These are phyloP conservation scores for Verticillium alfalfae DNA, from an alignment of 2,329 filamentous ascomycete species.

Conservation along the genomic window DNA sequence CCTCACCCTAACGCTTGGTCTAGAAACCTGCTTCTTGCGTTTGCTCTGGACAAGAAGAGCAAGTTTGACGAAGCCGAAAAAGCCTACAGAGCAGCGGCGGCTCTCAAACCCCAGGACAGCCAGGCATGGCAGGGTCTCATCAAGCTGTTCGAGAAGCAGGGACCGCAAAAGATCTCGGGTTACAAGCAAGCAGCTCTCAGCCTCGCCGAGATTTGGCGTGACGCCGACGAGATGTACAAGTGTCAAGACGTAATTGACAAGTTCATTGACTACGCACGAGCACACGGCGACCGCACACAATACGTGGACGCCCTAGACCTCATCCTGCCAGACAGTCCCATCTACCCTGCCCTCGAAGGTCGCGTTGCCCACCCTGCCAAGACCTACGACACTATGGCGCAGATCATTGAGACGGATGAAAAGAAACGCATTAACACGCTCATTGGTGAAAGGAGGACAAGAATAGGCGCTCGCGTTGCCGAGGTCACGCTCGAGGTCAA, in stretches of 20 bases:
- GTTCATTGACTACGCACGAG: constrained; percentile 68
- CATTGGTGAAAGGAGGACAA: constrained; percentile 81
- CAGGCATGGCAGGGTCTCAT: constrained; percentile 89
- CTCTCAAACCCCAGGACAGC: constrained; percentile 67
- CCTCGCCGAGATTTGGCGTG: constrained; percentile 69
- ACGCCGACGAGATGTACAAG: constrained; percentile 58
- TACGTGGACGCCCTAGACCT: constrained; percentile 72
- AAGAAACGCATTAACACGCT: constrained; percentile 84
- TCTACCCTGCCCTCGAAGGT: constrained; percentile 81
- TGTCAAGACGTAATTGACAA: constrained; percentile 70
- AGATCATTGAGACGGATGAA: constrained; percentile 80
- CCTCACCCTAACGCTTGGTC: constrained; percentile 5
- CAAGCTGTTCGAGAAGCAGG: constrained; percentile 78
- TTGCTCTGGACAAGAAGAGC: constrained; percentile 73
- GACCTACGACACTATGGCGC: constrained; percentile 76
- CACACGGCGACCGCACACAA: constrained; percentile 66
- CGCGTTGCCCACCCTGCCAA: constrained; percentile 72
- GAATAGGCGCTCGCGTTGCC: constrained; percentile 76
- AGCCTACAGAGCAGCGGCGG: constrained; percentile 68
- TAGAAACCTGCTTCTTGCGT: constrained; percentile 68
- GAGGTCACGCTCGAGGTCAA: constrained; percentile 86
- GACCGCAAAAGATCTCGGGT: constrained; percentile 59
- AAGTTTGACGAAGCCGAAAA: constrained; percentile 68
- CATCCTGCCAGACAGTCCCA: constrained; percentile 70
- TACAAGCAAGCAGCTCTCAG: constrained; percentile 70